These are phyloP conservation scores for Anastatica hierochuntica DNA, from an alignment of 345 rosid genomes.

Conservation along the genomic window DNA sequence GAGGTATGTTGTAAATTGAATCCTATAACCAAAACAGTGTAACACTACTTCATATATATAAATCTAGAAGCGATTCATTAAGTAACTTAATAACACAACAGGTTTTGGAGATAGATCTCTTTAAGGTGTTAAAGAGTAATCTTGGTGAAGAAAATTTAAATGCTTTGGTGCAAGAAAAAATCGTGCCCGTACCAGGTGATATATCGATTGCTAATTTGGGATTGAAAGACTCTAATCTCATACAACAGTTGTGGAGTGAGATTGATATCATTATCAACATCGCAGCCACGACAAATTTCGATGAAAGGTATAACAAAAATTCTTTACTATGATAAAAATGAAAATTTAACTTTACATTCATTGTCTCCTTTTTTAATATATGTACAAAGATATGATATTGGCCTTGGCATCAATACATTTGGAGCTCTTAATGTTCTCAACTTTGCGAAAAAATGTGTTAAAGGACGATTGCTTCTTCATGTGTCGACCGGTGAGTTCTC, in stretches of 20 bases:
- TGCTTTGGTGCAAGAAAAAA: slow-evolving; percentile 39
- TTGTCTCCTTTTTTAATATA: too few species aligned
- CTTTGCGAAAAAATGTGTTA: slow-evolving; percentile 49
- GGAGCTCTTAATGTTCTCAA: slow-evolving; percentile 45
- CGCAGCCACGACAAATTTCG: slow-evolving; percentile 73
- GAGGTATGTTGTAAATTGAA: too few species aligned
- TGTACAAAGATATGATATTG: slow-evolving; percentile 53
- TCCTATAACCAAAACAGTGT: background rate
- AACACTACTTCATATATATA: too few species aligned
- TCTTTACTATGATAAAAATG: too few species aligned
- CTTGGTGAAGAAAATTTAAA: slow-evolving; percentile 32
- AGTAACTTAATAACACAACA: slow-evolving; percentile 1
- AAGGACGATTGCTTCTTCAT: slow-evolving; percentile 37
- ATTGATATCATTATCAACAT: slow-evolving; percentile 47
- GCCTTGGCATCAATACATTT: slow-evolving; percentile 50
- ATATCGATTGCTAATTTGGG: slow-evolving; percentile 44
- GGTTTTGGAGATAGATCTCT: slow-evolving; percentile 54
- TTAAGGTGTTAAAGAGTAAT: slow-evolving; percentile 43
- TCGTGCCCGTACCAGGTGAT: slow-evolving; percentile 47
- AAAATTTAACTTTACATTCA: too few species aligned
- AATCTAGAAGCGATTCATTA: background rate
- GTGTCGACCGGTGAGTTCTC: slow-evolving; percentile 27
- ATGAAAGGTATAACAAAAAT: slow-evolving; percentile 53
- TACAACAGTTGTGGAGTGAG: slow-evolving; percentile 37
- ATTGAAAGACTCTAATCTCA: slow-evolving; percentile 28